Conservation (phyloP, 108 stramenopile genomes). For the Pseudonitzschia multiseries region DNA sequence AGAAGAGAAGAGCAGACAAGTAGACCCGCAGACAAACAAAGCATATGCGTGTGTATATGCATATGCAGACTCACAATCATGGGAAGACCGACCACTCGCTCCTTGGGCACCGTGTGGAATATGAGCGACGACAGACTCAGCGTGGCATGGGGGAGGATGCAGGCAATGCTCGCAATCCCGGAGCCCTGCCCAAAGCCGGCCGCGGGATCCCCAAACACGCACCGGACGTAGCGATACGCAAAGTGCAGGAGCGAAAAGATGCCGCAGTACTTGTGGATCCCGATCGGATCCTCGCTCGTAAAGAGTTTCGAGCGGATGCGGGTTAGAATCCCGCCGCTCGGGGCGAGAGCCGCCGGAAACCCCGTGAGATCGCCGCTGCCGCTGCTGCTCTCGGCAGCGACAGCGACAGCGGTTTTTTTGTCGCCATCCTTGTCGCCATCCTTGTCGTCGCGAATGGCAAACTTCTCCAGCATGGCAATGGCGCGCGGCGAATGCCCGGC, state of each 20-base stretch:
- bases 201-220: slow-evolving; percentile 52
- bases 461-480: slow-evolving; percentile 46
- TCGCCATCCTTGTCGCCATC: slow-evolving; percentile 9
- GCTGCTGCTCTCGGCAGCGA: too few species aligned
- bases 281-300: slow-evolving; percentile 59
- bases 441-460: slow-evolving; percentile 14
- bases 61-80: slow-evolving; percentile 28
- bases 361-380: not conserved
- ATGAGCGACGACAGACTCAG: slow-evolving; percentile 54
- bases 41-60: too few species aligned
- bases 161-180: slow-evolving; percentile 12
- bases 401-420: too few species aligned
- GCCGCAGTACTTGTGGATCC: slow-evolving; percentile 63
- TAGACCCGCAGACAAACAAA: too few species aligned
- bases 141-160: slow-evolving; percentile 56
- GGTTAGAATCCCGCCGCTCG: not conserved
- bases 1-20: too few species aligned
- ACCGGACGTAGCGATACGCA: slow-evolving; percentile 46
- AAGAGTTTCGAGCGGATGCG: slow-evolving; percentile 47
- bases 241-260: slow-evolving; percentile 50
- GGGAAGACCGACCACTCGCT: slow-evolving; percentile 58
- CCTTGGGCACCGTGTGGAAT: slow-evolving; percentile 61
- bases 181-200: slow-evolving; percentile 43
- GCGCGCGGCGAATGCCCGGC: slow-evolving; percentile 58
- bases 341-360: not conserved